Percentiles rank a stretch among this genome's conserved stretches.
Conservation (phyloP, 2,329 filamentous ascomycete genomes). For the Hypoxylon sp. region DNA sequence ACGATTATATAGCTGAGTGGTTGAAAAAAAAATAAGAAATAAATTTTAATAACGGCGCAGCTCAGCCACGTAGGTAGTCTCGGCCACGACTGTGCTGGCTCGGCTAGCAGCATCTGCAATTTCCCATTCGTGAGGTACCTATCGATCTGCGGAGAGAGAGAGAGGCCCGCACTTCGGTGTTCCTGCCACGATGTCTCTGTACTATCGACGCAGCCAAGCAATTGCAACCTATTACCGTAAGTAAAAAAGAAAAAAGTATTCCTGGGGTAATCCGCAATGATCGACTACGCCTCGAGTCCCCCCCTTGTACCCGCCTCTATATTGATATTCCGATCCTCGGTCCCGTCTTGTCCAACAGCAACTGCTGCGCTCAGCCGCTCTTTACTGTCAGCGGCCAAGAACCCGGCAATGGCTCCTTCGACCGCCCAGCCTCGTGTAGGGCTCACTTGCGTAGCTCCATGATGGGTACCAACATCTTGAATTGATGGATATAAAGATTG, state of each 20-base stretch:
- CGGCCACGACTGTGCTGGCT: conserved; percentile 6
- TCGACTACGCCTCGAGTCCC: too few species aligned
- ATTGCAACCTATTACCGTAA: too few species aligned
- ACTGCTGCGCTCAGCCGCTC: conserved; percentile 27
- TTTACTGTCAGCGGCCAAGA: conserved; percentile 26
- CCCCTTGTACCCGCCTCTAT: conserved; percentile 1
- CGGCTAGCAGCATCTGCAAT: conserved; percentile 4
- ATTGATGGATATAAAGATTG: conserved; percentile 22
- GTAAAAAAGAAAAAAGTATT: conserved; percentile 5
- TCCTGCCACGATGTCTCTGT: conserved; percentile 1
- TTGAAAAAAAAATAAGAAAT: too few species aligned
- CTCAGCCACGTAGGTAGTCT: conserved; percentile 24
- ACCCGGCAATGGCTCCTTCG: conserved; percentile 18
- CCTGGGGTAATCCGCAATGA: conserved; percentile 4
- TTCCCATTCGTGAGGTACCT: not conserved
- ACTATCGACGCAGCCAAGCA: too few species aligned
- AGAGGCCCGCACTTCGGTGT: conserved; percentile 1
- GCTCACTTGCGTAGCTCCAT: too few species aligned
- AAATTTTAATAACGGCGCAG: not conserved
- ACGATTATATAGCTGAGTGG: conserved; percentile 5
- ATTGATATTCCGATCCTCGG: not conserved
- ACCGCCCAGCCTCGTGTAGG: conserved; percentile 7
- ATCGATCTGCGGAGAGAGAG: too few species aligned
- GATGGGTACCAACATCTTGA: conserved; percentile 13
- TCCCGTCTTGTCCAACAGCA: conserved; percentile 1